Evolutionary conservation across 257 asterid species (phyloP).

Genomic region (Ehretia macrophylla): DNA sequence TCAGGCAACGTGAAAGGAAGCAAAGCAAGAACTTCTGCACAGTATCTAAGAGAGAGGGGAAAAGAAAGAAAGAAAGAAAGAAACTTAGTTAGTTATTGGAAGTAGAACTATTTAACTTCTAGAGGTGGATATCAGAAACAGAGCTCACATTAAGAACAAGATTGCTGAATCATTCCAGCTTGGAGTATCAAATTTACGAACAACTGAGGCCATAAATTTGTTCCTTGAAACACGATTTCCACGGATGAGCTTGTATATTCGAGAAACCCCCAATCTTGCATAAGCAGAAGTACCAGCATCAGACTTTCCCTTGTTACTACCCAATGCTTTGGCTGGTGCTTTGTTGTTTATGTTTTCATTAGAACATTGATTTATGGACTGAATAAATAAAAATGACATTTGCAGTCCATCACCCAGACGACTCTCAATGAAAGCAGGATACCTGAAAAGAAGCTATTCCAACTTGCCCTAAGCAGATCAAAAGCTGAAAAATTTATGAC

Average conservation of each 20-base stretch:
- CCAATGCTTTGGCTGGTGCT: conserved; percentile 39
- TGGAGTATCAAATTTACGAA: conserved; percentile 86
- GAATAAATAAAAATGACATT: conserved; percentile 81
- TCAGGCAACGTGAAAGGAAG: conserved; percentile 85
- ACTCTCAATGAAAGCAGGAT: conserved; percentile 94
- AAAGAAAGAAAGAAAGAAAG: conserved; percentile 1
- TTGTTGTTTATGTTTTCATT: conserved; percentile 35
- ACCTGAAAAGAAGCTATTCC: conserved; percentile 47
- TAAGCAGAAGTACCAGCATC: conserved; percentile 47
- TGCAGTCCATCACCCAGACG: conserved; percentile 99
- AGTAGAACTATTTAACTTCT: not conserved
- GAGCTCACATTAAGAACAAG: conserved; percentile 72
- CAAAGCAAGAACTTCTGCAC: conserved; percentile 87
- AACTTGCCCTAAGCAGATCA: conserved; percentile 3
- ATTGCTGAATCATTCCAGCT: conserved; percentile 50
- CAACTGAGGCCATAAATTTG: conserved; percentile 90
- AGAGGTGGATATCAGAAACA: not conserved
- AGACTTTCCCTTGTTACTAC: conserved; percentile 53
- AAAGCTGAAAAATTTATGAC: not conserved
- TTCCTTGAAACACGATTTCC: conserved; percentile 84
- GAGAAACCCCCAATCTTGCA: conserved; percentile 86
- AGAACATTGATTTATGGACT: conserved; percentile 51
- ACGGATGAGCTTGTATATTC: conserved; percentile 96
- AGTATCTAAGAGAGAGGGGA: conserved; percentile 46
- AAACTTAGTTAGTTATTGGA: not conserved